Percentiles rank a stretch among this genome's conserved stretches.
These are phyloP conservation scores for Citropsis articulata DNA, from an alignment of 345 rosid genomes.

Conservation along the genomic window DNA sequence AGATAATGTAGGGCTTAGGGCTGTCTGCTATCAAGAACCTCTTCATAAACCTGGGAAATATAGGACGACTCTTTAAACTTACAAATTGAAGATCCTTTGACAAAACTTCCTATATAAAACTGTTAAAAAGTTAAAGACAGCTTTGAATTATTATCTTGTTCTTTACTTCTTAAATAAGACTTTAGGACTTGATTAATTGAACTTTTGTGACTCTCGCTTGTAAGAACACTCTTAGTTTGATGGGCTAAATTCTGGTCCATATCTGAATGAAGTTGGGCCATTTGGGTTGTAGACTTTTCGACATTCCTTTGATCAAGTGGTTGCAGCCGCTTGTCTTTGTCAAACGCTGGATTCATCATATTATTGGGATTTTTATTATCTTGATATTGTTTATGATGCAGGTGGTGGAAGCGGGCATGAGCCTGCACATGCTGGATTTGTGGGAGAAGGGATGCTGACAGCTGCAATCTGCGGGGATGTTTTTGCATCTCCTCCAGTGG, in stretches of 20 bases:
- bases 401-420: constrained; percentile 99
- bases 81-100: background rate
- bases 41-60: background rate
- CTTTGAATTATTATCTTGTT: background rate
- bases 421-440: constrained; percentile 97
- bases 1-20: background rate
- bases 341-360: background rate
- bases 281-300: background rate
- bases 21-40: background rate
- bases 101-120: background rate
- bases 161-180: background rate
- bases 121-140: background rate
- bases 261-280: background rate
- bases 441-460: constrained; percentile 99
- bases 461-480: constrained; percentile 96
- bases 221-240: background rate
- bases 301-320: background rate
- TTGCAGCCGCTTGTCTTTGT: background rate
- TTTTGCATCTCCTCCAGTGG: constrained; percentile 92
- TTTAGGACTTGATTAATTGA: background rate
- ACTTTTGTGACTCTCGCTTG: background rate
- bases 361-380: background rate
- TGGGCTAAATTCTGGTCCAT: background rate
- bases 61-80: background rate
- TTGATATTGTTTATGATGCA: constrained; percentile 23